These are phyloP conservation scores for Coffea humblotiana DNA, from an alignment of 305 asterid genomes.

Conservation along the genomic window DNA sequence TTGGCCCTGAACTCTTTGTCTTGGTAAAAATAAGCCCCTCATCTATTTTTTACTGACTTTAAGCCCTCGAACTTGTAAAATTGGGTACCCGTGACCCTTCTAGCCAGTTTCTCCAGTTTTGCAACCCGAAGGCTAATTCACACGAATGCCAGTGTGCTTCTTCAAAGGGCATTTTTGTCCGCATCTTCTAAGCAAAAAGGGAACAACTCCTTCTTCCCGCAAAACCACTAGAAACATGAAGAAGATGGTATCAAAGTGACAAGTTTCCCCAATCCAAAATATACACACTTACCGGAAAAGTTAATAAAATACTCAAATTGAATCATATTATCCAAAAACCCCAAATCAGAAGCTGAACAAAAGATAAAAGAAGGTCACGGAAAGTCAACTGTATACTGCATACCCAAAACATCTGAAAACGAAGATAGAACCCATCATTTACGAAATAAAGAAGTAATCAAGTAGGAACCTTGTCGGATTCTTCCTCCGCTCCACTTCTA, in stretches of 20 bases:
- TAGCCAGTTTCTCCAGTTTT: no score
- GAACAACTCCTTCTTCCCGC: no score
- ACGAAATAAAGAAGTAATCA: constrained; percentile 10
- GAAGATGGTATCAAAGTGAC: background rate
- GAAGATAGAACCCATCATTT: constrained; percentile 25
- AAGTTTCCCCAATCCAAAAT: background rate
- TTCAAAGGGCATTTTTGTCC: no score
- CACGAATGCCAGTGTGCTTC: no score
- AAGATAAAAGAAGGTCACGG: background rate
- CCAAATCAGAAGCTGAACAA: constrained; percentile 1
- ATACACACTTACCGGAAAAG: background rate
- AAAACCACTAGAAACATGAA: background rate
- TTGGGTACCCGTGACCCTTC: no score
- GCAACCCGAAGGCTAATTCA: no score
- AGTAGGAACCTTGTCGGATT: background rate
- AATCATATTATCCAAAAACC: background rate
- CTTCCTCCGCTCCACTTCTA: constrained; percentile 41
- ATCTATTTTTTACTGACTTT: no score
- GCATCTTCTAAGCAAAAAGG: no score
- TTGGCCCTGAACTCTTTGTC: no score
- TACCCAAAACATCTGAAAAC: constrained; percentile 25
- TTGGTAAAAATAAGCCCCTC: no score
- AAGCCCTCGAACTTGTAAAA: no score
- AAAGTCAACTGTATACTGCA: constrained; percentile 20
- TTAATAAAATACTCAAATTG: background rate